These are phyloP conservation scores for Saccharomycopsis sp. DNA, from an alignment of 805 yeast species.

Conservation along the genomic window DNA sequence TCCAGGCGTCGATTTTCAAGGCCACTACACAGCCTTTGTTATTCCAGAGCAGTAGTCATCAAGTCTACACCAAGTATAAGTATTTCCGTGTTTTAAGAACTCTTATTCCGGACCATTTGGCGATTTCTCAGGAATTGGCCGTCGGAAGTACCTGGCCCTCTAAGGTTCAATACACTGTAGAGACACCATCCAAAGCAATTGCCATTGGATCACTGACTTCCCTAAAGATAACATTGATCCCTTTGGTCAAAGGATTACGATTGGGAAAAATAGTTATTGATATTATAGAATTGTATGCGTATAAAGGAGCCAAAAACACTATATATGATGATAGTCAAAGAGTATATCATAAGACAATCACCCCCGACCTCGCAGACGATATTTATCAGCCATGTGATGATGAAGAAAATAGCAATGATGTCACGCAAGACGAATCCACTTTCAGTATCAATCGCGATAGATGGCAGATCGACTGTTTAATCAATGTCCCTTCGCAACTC, in stretches of 20 bases:
- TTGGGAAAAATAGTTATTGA: constrained; percentile 64
- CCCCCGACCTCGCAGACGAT: constrained; percentile 47
- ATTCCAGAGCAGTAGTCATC: constrained; percentile 45
- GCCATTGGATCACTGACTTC: constrained; percentile 80
- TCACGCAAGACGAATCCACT: neutral
- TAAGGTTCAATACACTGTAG: constrained; percentile 82
- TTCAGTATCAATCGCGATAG: constrained; percentile 38
- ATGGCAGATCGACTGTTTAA: constrained; percentile 63
- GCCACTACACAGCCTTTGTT: constrained; percentile 24
- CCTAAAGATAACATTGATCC: constrained; percentile 64
- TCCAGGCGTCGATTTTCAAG: constrained; percentile 76
- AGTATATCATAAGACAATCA: neutral
- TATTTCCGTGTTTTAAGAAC: constrained; percentile 81
- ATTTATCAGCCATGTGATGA: constrained; percentile 40
- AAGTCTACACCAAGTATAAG: constrained; percentile 56
- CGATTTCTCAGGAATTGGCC: constrained; percentile 81
- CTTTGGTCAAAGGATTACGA: constrained; percentile 70
- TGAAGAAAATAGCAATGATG: neutral
- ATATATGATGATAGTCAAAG: constrained; percentile 9
- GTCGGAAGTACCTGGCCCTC: constrained; percentile 94
- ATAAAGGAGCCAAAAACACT: constrained; percentile 5
- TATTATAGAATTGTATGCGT: constrained; percentile 56
- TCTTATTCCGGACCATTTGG: constrained; percentile 76
- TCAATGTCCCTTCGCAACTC: constrained; percentile 66
- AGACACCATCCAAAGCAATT: constrained; percentile 78